Base-by-base conservation (phyloP, 768 basidiomycete species). In the Glaciozyma antarctica region DNA sequence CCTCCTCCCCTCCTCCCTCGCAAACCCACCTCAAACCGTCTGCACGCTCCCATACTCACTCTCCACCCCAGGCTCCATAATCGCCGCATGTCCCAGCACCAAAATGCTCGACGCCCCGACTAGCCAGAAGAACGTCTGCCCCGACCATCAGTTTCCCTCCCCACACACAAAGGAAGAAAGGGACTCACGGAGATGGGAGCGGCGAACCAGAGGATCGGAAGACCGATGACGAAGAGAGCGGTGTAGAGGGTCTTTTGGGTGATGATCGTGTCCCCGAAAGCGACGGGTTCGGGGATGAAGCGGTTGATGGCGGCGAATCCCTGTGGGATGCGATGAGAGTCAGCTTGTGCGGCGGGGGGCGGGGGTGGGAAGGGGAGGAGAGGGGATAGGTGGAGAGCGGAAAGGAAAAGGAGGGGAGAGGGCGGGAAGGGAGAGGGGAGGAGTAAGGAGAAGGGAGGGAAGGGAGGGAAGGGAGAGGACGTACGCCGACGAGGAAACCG, bases 61-160 rank as follows among this genome's bases (percentile, higher is more conserved):
- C 78, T 98, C 94, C 61, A 95, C 83, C 32, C 94, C 94, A 3
- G 93, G 94, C 77, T 98, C 94, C 68, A 97, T 84, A 68, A 97
- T 67, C 62, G 82, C 82, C 3, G 94, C 94, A 74, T 98, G 94
- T 15, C 81, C 84, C 67, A 94, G 80, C 73, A 98, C 88, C 67
- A 94, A 79, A 66, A 93, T 81, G 24, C 83, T 81, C 1, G 89
- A 91, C 1, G 88, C 87, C 24, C 92, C 91, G 65, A 94, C 85
- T 72, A 97, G 81, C 90, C 90, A 94, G 82, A 98, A 95, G 78
- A 97, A 84, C 30, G 38, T 57, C 38, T 41, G 24, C 13, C 47
- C 7, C 5, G 45, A 16, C n/a, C n/a, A n/a, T n/a, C n/a, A n/a
- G n/a, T n/a, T n/a, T n/a, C n/a, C n/a, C n/a, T n/a, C n/a, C n/a